Evolutionary conservation across 2,329 filamentous ascomycete species (phyloP).

Genomic region (Colletotrichum orchidophilum): DNA sequence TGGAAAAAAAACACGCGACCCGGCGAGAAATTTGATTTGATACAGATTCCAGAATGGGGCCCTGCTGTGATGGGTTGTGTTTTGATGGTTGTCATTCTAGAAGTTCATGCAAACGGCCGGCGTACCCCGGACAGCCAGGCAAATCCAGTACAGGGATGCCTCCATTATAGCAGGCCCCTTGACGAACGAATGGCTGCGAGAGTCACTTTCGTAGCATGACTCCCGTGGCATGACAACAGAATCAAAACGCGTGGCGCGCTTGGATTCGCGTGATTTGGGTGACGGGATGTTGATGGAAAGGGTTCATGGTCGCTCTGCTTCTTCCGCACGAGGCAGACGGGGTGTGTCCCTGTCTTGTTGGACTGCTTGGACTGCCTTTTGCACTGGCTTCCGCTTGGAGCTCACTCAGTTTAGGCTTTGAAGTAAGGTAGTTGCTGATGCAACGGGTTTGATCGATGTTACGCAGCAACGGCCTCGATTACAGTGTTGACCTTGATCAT

Average conservation of each 20-base stretch:
- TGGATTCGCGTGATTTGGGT: slow-evolving; percentile 17
- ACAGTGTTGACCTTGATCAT: background rate
- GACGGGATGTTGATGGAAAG: slow-evolving; percentile 25
- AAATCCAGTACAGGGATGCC: slow-evolving; percentile 15
- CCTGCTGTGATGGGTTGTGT: slow-evolving; percentile 11
- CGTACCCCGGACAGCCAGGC: slow-evolving; percentile 28
- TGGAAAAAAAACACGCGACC: background rate
- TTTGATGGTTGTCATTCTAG: slow-evolving; percentile 34
- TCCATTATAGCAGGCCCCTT: background rate
- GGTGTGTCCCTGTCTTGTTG: slow-evolving; percentile 8
- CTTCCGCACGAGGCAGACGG: slow-evolving; percentile 13
- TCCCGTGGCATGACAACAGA: slow-evolving; percentile 24
- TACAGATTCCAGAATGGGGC: background rate
- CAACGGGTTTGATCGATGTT: slow-evolving; percentile 5
- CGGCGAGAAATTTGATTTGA: slow-evolving; percentile 20
- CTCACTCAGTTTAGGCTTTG: background rate
- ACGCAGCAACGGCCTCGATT: background rate
- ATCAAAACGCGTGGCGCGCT: slow-evolving; percentile 32
- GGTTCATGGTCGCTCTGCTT: slow-evolving; percentile 7
- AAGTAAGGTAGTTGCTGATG: slow-evolving; percentile 1
- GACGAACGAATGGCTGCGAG: background rate
- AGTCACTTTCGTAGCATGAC: background rate
- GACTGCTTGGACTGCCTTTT: background rate
- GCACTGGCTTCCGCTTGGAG: slow-evolving; percentile 14
- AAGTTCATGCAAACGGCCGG: slow-evolving; percentile 35